phyloP scores from a whole-genome alignment of 2,329 filamentous ascomycete genomes.

The Colletotrichum caudatum region DNA sequence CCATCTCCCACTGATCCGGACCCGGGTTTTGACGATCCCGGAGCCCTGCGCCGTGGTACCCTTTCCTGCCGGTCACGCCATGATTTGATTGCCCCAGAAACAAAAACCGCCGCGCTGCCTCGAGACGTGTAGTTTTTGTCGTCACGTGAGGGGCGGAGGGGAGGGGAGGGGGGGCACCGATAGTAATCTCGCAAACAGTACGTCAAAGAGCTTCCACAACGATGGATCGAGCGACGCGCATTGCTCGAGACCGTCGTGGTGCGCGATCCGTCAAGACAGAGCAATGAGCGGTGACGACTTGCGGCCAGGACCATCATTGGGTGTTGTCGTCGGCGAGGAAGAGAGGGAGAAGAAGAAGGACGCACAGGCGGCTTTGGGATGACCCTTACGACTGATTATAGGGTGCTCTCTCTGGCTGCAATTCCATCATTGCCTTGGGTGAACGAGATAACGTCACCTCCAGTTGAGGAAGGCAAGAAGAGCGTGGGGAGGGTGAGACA shows the following conservation, averaged over 20 bases:
- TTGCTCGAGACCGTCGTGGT: conserved; percentile 13
- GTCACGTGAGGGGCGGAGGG: conserved; percentile 5
- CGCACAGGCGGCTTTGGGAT: conserved; percentile 1
- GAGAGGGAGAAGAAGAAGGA: conserved; percentile 7
- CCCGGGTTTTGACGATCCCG: background rate
- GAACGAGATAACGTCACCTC: conserved; percentile 7
- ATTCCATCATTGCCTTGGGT: conserved; percentile 1
- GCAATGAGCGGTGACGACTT: conserved; percentile 35
- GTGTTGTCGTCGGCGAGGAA: conserved; percentile 10
- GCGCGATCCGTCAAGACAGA: conserved; percentile 4
- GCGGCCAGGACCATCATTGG: conserved; percentile 13
- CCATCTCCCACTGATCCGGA: conserved; percentile 2
- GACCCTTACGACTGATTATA: background rate
- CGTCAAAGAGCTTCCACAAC: conserved; percentile 19
- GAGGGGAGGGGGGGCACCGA: too few species aligned
- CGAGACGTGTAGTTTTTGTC: background rate
- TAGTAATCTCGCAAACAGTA: background rate
- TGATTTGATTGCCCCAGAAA: conserved; percentile 27
- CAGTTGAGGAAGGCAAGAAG: conserved; percentile 24
- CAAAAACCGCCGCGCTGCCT: conserved; percentile 9
- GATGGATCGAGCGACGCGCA: conserved; percentile 15
- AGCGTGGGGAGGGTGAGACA: conserved; percentile 30
- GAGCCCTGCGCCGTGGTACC: conserved; percentile 7
- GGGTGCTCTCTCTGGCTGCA: background rate
- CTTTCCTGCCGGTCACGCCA: conserved; percentile 31